Evolutionary conservation across 495 filamentous ascomycete genomes (phyloP), one percentile per base, ranked within the genome.

Genomic region (Penicillium soppii): DNA sequence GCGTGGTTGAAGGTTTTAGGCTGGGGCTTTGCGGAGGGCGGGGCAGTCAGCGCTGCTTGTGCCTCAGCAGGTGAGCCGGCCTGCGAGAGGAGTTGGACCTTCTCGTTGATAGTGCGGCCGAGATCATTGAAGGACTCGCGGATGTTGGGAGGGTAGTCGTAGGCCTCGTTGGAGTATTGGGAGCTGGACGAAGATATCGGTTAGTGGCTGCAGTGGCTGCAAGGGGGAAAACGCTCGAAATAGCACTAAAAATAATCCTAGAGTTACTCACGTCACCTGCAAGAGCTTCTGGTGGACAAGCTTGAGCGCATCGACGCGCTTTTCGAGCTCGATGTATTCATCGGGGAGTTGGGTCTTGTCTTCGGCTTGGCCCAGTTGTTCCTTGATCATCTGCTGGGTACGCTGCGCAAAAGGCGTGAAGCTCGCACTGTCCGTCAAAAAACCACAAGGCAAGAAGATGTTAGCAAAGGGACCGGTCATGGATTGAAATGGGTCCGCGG

Each of bases 141-240:
- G 68, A 97, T 88, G 75, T 98, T 98, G 70, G 91, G 86, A n/a
- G 94, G 94, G 72, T 98, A 98, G 74, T 98, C 94, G 73, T 98
- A 98, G 60, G 92, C 82, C 81, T 98, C 94, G 72, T 92, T 85
- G 22, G 89, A 84, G 75, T 96, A 98, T 77, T 97, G 92, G 47
- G 90, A 91, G 54, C 92, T 97, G 63, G 5, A 10, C 36, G 47
- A 5, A 36, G 15, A 38, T 41, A 23, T 59, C 17, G 21, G 52
- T 58, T 22, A 58, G 52, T 15, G 23, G 36, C 21, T 33, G 32
- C 13, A n/a, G n/a, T n/a, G n/a, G n/a, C n/a, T n/a, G n/a, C n/a
- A n/a, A n/a, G 17, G 15, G 21, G 12, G 23, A 32, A 30, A 25
- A 9, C 13, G 22, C 13, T 7, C 21, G 43, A 23, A 19, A 17